Percentiles rank a stretch among this genome's conserved stretches.
phyloP scores from a whole-genome alignment of 2,329 filamentous ascomycete species.

The Aureobasidium musti region DNA sequence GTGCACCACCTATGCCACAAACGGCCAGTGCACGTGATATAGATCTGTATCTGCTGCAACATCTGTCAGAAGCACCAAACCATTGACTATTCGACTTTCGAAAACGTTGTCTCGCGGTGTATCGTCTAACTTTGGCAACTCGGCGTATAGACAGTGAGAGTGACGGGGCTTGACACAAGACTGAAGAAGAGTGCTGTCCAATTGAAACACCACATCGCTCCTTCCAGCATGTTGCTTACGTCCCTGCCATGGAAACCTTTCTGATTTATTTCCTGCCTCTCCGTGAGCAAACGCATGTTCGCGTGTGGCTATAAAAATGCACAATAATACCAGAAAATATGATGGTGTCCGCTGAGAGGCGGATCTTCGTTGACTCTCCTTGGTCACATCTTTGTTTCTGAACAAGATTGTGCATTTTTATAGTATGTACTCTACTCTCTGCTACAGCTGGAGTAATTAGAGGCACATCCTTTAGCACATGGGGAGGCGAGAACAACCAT shows the following conservation, averaged over 20 bases:
- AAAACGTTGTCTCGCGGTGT: background rate
- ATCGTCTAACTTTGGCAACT: background rate
- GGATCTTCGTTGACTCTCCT: too few species aligned
- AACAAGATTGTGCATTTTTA: too few species aligned
- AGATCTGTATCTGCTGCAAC: background rate
- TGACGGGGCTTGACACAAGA: background rate
- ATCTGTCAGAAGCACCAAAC: background rate
- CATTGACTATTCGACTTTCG: background rate
- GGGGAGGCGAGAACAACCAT: background rate
- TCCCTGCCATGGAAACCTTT: background rate
- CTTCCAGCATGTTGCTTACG: background rate
- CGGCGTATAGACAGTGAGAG: background rate
- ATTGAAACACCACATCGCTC: background rate
- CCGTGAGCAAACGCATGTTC: too few species aligned
- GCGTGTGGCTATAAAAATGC: too few species aligned
- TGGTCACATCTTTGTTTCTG: too few species aligned
- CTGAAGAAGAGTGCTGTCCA: background rate
- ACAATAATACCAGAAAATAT: too few species aligned
- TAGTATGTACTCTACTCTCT: too few species aligned
- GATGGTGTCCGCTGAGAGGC: too few species aligned
- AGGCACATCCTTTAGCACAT: too few species aligned
- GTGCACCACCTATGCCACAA: conserved; percentile 5
- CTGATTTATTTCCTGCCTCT: background rate
- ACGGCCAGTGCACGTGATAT: background rate
- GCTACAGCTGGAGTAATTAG: too few species aligned